These are phyloP conservation scores for Crucibulum laeve DNA, from an alignment of 768 basidiomycete genomes.

Conservation along the genomic window DNA sequence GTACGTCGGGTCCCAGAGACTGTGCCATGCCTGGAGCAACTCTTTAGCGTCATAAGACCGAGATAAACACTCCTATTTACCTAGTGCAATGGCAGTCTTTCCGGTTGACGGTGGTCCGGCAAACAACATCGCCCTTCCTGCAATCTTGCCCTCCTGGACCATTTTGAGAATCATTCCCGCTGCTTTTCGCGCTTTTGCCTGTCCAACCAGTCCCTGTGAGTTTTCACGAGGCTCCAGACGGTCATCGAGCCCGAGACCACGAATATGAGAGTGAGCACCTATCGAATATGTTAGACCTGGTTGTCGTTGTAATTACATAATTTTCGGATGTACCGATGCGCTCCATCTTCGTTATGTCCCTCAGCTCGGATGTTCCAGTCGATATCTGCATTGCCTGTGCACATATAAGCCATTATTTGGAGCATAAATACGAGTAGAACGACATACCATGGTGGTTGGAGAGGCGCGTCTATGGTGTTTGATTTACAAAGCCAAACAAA, in stretches of 20 bases:
- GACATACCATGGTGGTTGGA: too few relatives aligned
- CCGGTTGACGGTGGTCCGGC: slow-evolving; percentile 97
- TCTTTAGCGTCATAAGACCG: background rate
- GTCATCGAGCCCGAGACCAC: slow-evolving; percentile 90
- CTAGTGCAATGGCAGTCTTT: slow-evolving; percentile 97
- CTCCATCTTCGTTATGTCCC: slow-evolving; percentile 91
- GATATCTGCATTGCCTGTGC: slow-evolving; percentile 70
- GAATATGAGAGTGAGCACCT: slow-evolving; percentile 95
- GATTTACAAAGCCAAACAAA: too few relatives aligned
- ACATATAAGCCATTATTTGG: too few relatives aligned
- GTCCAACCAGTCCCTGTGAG: slow-evolving; percentile 96
- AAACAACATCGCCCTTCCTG: slow-evolving; percentile 94
- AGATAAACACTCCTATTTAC: slow-evolving; percentile 35
- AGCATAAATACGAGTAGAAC: too few relatives aligned
- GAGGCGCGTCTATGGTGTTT: too few relatives aligned
- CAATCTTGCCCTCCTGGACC: slow-evolving; percentile 95
- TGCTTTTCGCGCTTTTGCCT: slow-evolving; percentile 92
- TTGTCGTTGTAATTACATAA: background rate
- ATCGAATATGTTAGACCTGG: slow-evolving; percentile 13
- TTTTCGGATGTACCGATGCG: slow-evolving; percentile 62
- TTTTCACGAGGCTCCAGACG: slow-evolving; percentile 84
- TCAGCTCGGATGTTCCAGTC: slow-evolving; percentile 72
- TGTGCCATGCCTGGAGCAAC: slow-evolving; percentile 82
- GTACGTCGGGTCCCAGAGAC: slow-evolving; percentile 88
- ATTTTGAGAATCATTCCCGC: slow-evolving; percentile 97